These are phyloP conservation scores for Volvox reticuliferus DNA, from an alignment of 139 green algal species.

Conservation along the genomic window DNA sequence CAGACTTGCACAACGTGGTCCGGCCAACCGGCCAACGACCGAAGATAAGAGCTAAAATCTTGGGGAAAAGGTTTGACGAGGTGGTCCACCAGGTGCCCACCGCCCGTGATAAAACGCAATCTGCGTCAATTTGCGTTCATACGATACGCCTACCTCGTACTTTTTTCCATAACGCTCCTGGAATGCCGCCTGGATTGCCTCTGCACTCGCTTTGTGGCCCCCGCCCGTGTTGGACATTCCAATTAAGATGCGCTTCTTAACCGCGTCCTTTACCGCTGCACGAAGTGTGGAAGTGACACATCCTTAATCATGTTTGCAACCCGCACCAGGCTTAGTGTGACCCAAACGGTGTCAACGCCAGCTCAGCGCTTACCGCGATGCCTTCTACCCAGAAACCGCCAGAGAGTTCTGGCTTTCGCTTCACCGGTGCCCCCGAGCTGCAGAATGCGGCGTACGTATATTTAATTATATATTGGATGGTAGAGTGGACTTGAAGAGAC, in stretches of 20 bases:
- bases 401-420: conserved; percentile 46
- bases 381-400: conserved; percentile 36
- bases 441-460: not conserved
- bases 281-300: not conserved
- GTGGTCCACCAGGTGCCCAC: too few relatives aligned
- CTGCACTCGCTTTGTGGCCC: conserved; percentile 92
- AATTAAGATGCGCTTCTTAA: conserved; percentile 86
- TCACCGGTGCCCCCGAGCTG: conserved; percentile 37
- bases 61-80: too few relatives aligned
- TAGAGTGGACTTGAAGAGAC: not conserved
- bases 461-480: not conserved
- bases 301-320: not conserved
- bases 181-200: conserved; percentile 93
- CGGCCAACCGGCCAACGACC: too few relatives aligned
- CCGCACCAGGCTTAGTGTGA: not conserved
- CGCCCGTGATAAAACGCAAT: too few relatives aligned
- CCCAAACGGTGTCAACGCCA: conserved; percentile 20
- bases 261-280: conserved; percentile 1
- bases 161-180: conserved; percentile 87
- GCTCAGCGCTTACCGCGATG: conserved; percentile 42
- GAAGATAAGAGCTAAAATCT: too few relatives aligned
- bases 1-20: too few relatives aligned
- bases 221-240: conserved; percentile 97
- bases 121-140: too few relatives aligned
- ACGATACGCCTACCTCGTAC: conserved; percentile 66